Percentiles rank a stretch among this genome's conserved stretches.
Evolutionary conservation across 2,329 filamentous ascomycete species (phyloP).

Genomic region (Neonectria ditissima): DNA sequence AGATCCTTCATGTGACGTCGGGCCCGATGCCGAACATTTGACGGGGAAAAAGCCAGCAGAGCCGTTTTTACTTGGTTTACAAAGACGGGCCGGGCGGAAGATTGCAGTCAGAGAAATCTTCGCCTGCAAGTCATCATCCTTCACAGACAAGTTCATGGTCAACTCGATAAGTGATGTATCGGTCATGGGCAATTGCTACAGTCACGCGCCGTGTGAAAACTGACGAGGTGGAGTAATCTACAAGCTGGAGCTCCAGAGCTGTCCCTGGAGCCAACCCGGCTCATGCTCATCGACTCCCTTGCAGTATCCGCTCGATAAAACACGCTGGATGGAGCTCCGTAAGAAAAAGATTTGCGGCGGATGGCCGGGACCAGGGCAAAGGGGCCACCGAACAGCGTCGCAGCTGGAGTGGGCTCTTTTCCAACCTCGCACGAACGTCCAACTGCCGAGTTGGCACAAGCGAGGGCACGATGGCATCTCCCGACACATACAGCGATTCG

Average conservation of each 20-base stretch:
- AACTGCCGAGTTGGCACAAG: constrained; percentile 17
- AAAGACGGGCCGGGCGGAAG: neutral
- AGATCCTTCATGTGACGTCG: neutral
- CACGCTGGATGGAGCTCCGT: constrained; percentile 14
- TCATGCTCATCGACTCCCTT: constrained; percentile 8
- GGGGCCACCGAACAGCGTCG: constrained; percentile 19
- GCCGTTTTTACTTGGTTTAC: neutral
- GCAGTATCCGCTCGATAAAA: constrained; percentile 20
- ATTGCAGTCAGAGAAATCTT: neutral
- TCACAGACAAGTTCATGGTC: neutral
- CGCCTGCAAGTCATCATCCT: neutral
- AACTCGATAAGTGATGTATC: constrained; percentile 13
- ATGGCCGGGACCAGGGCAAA: constrained; percentile 12
- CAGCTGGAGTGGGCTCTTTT: constrained; percentile 18
- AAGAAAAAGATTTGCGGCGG: constrained; percentile 3
- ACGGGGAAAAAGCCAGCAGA: neutral
- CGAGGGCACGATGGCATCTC: neutral
- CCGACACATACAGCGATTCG: neutral
- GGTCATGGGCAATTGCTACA: constrained; percentile 7
- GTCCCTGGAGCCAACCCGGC: constrained; percentile 9
- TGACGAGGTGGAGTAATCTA: neutral
- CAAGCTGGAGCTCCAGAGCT: constrained; percentile 11
- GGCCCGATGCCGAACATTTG: neutral
- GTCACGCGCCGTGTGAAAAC: constrained; percentile 12
- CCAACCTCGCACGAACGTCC: constrained; percentile 18